Evolutionary conservation across 768 basidiomycete species (phyloP).

Genomic region (Lactarius hatsudake): DNA sequence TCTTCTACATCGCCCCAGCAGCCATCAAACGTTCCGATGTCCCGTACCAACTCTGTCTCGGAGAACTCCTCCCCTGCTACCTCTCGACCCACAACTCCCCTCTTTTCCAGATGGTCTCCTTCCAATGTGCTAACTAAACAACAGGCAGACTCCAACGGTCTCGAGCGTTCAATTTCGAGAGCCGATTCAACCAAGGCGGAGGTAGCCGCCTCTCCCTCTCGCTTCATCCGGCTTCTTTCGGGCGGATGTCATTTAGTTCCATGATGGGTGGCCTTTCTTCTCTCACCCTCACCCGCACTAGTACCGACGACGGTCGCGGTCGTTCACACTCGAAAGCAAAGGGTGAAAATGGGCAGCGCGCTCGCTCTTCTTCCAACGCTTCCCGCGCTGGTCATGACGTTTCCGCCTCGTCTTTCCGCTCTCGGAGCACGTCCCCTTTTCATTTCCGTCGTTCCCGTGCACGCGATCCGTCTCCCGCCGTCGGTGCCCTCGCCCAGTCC

Average conservation of each 20-base stretch:
- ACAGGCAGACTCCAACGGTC: constrained; percentile 49
- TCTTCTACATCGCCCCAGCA: constrained; percentile 25
- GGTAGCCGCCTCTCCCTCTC: constrained; percentile 31
- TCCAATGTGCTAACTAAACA: constrained; percentile 36
- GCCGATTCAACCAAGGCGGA: constrained; percentile 27
- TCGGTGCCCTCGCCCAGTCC: constrained; percentile 53
- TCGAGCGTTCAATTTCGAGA: constrained; percentile 44
- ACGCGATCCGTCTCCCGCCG: constrained; percentile 49
- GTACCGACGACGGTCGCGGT: constrained; percentile 41
- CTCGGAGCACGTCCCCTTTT: constrained; percentile 82
- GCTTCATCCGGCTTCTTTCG: constrained; percentile 50
- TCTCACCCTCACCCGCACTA: constrained; percentile 56
- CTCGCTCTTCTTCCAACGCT: constrained; percentile 41
- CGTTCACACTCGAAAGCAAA: constrained; percentile 42
- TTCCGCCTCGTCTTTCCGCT: constrained; percentile 44
- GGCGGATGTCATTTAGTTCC: constrained; percentile 59
- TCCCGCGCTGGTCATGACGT: constrained; percentile 38
- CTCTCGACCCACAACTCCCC: constrained; percentile 34
- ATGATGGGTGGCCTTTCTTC: constrained; percentile 72
- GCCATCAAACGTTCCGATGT: constrained; percentile 23
- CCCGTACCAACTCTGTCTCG: constrained; percentile 31
- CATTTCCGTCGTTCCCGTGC: constrained; percentile 63
- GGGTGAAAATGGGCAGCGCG: constrained; percentile 35
- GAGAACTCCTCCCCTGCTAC: constrained; percentile 27
- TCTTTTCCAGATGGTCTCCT: constrained; percentile 32